A percentile compares a stretch with the other conserved stretches of the same genome.
These are phyloP conservation scores for Protea cynaroides DNA, from an alignment of 164 flowering plant species.

Conservation along the genomic window DNA sequence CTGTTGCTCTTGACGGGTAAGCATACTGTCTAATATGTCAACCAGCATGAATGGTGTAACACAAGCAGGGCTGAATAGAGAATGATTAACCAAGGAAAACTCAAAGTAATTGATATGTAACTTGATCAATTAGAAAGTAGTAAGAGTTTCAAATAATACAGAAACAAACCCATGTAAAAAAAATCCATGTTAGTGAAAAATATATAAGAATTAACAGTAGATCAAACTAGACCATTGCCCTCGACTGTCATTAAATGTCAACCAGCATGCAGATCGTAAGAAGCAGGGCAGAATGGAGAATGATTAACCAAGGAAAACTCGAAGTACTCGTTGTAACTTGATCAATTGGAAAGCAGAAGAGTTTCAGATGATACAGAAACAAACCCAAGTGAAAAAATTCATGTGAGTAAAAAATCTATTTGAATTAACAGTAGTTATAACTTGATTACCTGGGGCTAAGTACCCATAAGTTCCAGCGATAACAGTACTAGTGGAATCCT, in stretches of 20 bases:
- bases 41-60: neutral
- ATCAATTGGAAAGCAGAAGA: too few relatives aligned
- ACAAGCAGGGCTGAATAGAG: neutral
- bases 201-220: too few relatives aligned
- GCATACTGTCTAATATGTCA: conserved; percentile 67
- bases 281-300: neutral
- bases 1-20: conserved; percentile 82
- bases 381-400: too few relatives aligned
- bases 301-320: neutral
- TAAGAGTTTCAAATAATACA: too few relatives aligned
- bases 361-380: too few relatives aligned
- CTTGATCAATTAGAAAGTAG: too few relatives aligned
- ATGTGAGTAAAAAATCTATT: neutral
- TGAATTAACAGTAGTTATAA: neutral
- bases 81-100: neutral
- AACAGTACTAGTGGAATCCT: conserved; percentile 66
- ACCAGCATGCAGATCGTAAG: neutral
- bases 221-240: conserved; percentile 87
- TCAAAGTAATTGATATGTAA: too few relatives aligned
- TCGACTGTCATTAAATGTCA: conserved; percentile 59
- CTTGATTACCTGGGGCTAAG: conserved; percentile 80
- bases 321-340: too few relatives aligned
- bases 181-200: too few relatives aligned
- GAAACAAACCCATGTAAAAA: too few relatives aligned
- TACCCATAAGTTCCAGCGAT: conserved; percentile 96